Percentiles rank a stretch among this genome's conserved stretches.
Conservation (phyloP, 2,329 filamentous ascomycete species). For the Mycosphaerella arachidis region DNA sequence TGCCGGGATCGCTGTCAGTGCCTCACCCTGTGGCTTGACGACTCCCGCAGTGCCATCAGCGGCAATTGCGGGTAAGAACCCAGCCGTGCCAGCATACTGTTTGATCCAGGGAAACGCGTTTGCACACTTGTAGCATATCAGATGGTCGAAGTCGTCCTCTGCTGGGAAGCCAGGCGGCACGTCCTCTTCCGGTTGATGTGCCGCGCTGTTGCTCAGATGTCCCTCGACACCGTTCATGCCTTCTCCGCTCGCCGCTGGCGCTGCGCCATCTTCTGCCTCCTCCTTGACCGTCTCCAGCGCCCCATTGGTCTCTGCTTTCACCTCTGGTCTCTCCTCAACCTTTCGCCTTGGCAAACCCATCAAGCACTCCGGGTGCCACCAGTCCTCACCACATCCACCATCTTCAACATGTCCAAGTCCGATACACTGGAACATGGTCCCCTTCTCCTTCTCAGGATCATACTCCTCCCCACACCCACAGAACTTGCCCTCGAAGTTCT, state of each 20-base stretch:
- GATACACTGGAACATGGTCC: constrained; percentile 97
- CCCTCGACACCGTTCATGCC: constrained; percentile 30
- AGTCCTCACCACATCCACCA: constrained; percentile 92
- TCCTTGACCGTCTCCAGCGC: constrained; percentile 27
- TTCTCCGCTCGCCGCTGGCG: constrained; percentile 26
- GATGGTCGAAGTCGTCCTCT: constrained; percentile 83
- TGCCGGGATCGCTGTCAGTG: neutral
- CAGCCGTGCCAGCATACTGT: constrained; percentile 71
- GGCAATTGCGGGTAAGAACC: constrained; percentile 73
- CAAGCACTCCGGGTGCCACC: constrained; percentile 93
- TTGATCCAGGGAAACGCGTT: constrained; percentile 89
- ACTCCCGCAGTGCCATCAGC: constrained; percentile 8
- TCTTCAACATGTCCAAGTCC: constrained; percentile 74
- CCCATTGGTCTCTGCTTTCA: constrained; percentile 21
- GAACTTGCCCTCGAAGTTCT: constrained; percentile 91
- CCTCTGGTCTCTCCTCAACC: constrained; percentile 28
- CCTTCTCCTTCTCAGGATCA: constrained; percentile 81
- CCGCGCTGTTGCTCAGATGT: constrained; percentile 28
- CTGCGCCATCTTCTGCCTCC: constrained; percentile 31
- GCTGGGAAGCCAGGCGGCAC: constrained; percentile 80
- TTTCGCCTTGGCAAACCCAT: constrained; percentile 73
- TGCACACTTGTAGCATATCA: constrained; percentile 92
- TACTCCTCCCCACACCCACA: constrained; percentile 87
- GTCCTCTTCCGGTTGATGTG: constrained; percentile 53
- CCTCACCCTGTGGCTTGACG: neutral